Percentiles rank a stretch among this genome's conserved stretches.
These are phyloP conservation scores for Gloeostereum incarnatum DNA, from an alignment of 768 basidiomycete species.

Conservation along the genomic window DNA sequence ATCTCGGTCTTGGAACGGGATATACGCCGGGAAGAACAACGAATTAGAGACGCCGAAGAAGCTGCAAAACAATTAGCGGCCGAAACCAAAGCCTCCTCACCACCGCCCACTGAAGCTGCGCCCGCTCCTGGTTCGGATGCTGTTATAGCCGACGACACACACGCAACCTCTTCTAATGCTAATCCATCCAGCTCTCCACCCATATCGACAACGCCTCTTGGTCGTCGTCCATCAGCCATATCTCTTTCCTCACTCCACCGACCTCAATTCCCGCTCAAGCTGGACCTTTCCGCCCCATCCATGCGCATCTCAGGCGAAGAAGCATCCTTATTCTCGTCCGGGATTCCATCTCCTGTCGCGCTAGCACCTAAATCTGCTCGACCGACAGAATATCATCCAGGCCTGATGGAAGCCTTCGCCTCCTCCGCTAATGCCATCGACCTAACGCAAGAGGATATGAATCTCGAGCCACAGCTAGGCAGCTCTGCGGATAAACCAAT, in stretches of 20 bases:
- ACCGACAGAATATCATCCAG: slow-evolving; percentile 49
- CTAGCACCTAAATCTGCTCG: slow-evolving; percentile 76
- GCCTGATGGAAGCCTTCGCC: slow-evolving; percentile 54
- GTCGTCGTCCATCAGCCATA: slow-evolving; percentile 66
- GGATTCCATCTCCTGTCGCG: slow-evolving; percentile 70
- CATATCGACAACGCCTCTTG: slow-evolving; percentile 15
- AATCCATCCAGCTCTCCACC: background rate
- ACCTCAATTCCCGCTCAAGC: slow-evolving; percentile 59
- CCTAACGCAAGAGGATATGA: slow-evolving; percentile 35
- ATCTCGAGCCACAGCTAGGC: slow-evolving; percentile 31
- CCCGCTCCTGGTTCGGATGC: slow-evolving; percentile 2
- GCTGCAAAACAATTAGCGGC: slow-evolving; percentile 26
- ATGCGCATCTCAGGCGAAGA: slow-evolving; percentile 62
- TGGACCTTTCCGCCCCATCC: slow-evolving; percentile 69
- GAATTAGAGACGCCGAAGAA: slow-evolving; percentile 33
- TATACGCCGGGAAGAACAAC: slow-evolving; percentile 49
- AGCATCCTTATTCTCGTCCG: slow-evolving; percentile 43
- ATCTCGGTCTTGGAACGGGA: slow-evolving; percentile 69
- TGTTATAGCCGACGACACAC: background rate
- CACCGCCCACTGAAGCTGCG: slow-evolving; percentile 12
- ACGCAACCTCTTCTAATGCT: slow-evolving; percentile 1
- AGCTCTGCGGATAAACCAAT: slow-evolving; percentile 75
- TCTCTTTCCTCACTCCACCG: slow-evolving; percentile 76
- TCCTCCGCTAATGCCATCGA: slow-evolving; percentile 44
- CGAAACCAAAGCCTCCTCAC: slow-evolving; percentile 11